phyloP scores from a whole-genome alignment of 495 filamentous ascomycete genomes.

The Viridothelium virens region DNA sequence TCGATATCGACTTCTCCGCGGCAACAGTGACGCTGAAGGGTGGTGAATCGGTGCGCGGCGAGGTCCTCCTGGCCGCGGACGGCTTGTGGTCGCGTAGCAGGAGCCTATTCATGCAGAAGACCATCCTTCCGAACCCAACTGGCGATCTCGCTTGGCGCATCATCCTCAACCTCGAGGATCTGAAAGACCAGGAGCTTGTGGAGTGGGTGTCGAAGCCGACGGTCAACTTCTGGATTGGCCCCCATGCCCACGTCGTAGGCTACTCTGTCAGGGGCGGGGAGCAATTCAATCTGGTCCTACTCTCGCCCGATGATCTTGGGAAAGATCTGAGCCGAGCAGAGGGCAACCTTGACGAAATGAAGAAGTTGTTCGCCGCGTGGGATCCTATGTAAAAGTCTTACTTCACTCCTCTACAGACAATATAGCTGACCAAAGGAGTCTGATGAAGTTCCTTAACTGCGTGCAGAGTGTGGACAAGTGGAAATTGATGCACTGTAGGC shows the following conservation, averaged over 20 bases:
- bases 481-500: constrained; percentile 15
- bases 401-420: constrained; percentile 9
- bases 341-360: constrained; percentile 15
- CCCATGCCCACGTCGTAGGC: constrained; percentile 12
- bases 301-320: constrained; percentile 35
- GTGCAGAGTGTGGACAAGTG: constrained; percentile 16
- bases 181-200: constrained; percentile 4
- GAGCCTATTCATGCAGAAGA: background rate
- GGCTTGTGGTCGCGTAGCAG: constrained; percentile 14
- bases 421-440: background rate
- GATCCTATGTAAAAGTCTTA: constrained; percentile 12
- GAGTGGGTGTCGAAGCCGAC: constrained; percentile 11
- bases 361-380: constrained; percentile 11
- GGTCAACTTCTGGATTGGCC: constrained; percentile 16
- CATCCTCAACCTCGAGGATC: constrained; percentile 13
- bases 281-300: constrained; percentile 19
- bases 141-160: constrained; percentile 16
- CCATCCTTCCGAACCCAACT: constrained; percentile 7
- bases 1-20: constrained; percentile 6
- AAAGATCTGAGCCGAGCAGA: background rate
- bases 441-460: constrained; percentile 10
- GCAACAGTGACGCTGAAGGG: constrained; percentile 5
- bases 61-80: constrained; percentile 14
- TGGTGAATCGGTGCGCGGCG: constrained; percentile 2
- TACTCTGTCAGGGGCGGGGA: constrained; percentile 14